These are phyloP conservation scores for Isabelozyma rhagii DNA, from an alignment of 805 yeast genomes.

Conservation along the genomic window DNA sequence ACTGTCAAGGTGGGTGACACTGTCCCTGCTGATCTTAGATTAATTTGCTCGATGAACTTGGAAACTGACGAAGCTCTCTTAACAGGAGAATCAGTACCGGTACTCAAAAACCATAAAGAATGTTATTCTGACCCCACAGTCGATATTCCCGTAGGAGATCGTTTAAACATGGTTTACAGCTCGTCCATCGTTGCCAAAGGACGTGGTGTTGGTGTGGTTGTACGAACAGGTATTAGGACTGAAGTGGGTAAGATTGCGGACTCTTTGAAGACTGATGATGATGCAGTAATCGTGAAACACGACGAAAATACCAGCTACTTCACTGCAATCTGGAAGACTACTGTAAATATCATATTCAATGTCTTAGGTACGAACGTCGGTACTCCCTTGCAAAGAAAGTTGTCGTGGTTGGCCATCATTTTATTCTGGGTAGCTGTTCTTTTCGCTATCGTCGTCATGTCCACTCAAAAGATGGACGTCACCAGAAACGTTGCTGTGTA, in stretches of 20 bases:
- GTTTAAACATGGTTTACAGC: conserved; percentile 67
- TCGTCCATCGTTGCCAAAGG: conserved; percentile 74
- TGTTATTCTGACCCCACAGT: conserved; percentile 34
- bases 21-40: conserved; percentile 69
- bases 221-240: conserved; percentile 65
- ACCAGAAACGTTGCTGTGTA: conserved; percentile 79
- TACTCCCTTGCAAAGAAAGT: conserved; percentile 75
- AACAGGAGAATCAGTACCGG: conserved; percentile 66
- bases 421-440: conserved; percentile 77
- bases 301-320: conserved; percentile 41
- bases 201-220: conserved; percentile 66
- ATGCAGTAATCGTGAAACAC: conserved; percentile 37
- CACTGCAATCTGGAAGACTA: conserved; percentile 46
- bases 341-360: conserved; percentile 57
- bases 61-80: conserved; percentile 69
- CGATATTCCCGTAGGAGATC: conserved; percentile 60
- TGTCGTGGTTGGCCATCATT: conserved; percentile 72
- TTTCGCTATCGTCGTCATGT: conserved; percentile 85
- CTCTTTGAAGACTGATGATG: conserved; percentile 43
- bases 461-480: conserved; percentile 72
- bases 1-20: conserved; percentile 68
- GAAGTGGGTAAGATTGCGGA: conserved; percentile 75
- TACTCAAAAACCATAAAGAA: conserved; percentile 48
- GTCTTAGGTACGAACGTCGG: conserved; percentile 76
- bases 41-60: conserved; percentile 56